Base-by-base conservation (phyloP, 306 rosid genomes). In the Trifolium subterraneum region DNA sequence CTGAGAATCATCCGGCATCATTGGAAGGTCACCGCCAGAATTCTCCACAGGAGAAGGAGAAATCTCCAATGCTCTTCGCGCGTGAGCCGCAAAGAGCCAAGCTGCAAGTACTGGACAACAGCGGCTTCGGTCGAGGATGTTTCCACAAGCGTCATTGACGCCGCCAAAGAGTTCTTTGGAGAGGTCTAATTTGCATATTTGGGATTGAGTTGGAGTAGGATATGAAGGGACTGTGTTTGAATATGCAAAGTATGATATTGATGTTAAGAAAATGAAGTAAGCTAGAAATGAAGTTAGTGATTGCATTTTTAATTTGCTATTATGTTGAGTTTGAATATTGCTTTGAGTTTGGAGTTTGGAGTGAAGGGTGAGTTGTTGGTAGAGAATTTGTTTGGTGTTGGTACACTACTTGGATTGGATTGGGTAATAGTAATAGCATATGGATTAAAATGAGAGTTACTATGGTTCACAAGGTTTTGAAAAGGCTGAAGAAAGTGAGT, bases 181-280 rank as follows among this genome's bases (percentile, higher is more conserved):
- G 35, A 56, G 63, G 63, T 56, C 63, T 56, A 56, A 16, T 56
- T 56, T 56, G 63, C 63, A 56, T 56, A 56, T 56, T 56, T 11
- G 63, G 36, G 63, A 23, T 56, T 56, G 35, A 1, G 63, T 56
- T 56, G 63, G 63, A 23, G 35, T 56, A 3, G 63, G 63, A 23
- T 23, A 56, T 23, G 63, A 56, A 56, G 63, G 63, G 36, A 56
- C 16, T 23, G 16, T 56, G 18, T 56, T 56, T 56, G 63, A 56
- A 56, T 23, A 36, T 23, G 63, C 27, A 56, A 7, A 13, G 4
- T 56, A 10, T 56, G 63, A 56, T 5, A 56, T 2, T 23, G 63
- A 56, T 56, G 63, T 56, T 12, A 56, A 23, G 35, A 56, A 5
- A 23, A 56, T 12, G 4, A 56, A 56, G 16, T 10, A 56, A 22